Percentiles rank a stretch among this genome's conserved stretches.
phyloP scores from a whole-genome alignment of 768 basidiomycete species.

The Xerocomellus chrysenteron region DNA sequence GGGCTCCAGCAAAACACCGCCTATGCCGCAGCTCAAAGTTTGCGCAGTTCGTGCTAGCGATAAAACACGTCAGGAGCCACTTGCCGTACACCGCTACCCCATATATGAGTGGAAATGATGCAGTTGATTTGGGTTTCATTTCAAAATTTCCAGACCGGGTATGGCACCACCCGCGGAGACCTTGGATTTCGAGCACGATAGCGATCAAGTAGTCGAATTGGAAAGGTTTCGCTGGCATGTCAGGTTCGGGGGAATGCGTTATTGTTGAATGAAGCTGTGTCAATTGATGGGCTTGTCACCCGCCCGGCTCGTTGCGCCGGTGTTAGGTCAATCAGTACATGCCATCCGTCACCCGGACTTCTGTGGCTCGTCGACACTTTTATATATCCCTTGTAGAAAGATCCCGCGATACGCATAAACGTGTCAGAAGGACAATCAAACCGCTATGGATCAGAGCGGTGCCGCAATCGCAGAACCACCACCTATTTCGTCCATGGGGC shows the following conservation, averaged over 20 bases:
- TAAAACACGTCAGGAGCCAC: conserved; percentile 2
- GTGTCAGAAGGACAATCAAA: conserved; percentile 4
- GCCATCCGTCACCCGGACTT: background rate
- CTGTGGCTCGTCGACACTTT: background rate
- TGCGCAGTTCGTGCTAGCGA: background rate
- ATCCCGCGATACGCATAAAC: conserved; percentile 13
- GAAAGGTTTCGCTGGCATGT: background rate
- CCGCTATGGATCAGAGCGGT: conserved; percentile 7
- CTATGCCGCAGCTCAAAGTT: background rate
- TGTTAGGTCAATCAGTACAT: background rate
- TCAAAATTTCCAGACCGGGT: background rate
- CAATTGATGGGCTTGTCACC: background rate
- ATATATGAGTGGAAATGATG: background rate
- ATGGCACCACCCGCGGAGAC: conserved; percentile 12
- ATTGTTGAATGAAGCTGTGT: background rate
- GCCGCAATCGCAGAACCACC: conserved; percentile 7
- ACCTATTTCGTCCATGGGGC: background rate
- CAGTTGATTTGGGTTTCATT: conserved; percentile 5
- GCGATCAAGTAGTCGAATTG: background rate
- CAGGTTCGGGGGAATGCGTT: background rate
- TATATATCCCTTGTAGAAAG: background rate
- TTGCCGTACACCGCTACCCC: conserved; percentile 2
- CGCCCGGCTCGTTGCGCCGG: background rate
- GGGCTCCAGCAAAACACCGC: conserved; percentile 6
- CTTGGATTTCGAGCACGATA: background rate